Evolutionary conservation across 306 rosid genomes (phyloP), one percentile per base, ranked within the genome.

Genomic region (Corylus americana): DNA sequence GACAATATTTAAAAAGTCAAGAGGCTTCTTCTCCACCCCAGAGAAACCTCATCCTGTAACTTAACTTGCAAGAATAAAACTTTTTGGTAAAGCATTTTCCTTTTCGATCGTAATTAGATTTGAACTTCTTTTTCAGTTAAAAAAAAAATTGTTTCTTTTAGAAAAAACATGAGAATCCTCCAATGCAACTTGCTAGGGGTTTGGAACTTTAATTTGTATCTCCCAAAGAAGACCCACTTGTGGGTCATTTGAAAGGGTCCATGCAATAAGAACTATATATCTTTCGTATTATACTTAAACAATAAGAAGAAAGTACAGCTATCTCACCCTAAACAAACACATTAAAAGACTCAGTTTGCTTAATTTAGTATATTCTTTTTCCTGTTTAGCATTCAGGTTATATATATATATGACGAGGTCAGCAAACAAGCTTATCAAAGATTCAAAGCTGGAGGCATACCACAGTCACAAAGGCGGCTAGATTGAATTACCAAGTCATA

Each of bases 221-320:
- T 55, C 20, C 64, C 64, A 22, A 58, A 31, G 25, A 58, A 58
- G 35, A 58, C 35, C 64, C 64, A 58, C 35, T 47, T 22, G 57
- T 70, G 74, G 74, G 57, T 70, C 74, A 22, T 12, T 70, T 27
- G 44, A 48, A 48, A 48, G 74, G 31, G 39, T 70, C 74, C n/a
- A 8, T 35, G 18, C 35, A n/a, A 1, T 49, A 48, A 20, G 27
- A 47, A 22, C n/a, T 64, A 11, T 3, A 3, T 12, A 10, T 58
- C 64, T 58, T 57, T 9, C 29, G 20, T n/a, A 8, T 20, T 58
- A 39, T 39, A 3, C 6, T 3, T 39, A 39, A 37, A 4, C 44
- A 39, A 39, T 39, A 39, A 39, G 44, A 3, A 39, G 44, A 39
- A 39, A 39, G 44, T 39, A 39, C 44, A 39, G 44, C 44, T 31